Conservation (phyloP, 768 basidiomycete genomes). For the Daedaleopsis sinensis region DNA sequence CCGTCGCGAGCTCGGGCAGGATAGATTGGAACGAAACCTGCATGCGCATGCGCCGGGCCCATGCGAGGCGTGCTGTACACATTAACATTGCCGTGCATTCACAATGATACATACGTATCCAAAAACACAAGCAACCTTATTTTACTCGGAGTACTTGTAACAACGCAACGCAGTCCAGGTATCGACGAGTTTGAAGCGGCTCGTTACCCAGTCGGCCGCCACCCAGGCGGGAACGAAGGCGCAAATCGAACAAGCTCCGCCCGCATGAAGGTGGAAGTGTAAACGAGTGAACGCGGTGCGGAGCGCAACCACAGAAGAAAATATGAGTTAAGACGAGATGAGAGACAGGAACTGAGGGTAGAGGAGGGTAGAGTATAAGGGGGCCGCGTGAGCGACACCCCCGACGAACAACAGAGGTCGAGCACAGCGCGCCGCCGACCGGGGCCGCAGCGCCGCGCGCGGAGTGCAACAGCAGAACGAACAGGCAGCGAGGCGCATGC, state of each 20-base stretch:
- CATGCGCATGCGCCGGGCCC: too few species aligned
- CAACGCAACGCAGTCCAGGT: conserved; percentile 7
- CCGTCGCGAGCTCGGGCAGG: too few species aligned
- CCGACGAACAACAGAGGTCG: not conserved
- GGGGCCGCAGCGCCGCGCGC: not conserved
- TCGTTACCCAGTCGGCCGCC: conserved; percentile 16
- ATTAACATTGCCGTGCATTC: too few species aligned
- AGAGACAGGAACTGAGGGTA: not conserved
- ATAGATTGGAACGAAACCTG: too few species aligned
- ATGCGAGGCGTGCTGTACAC: too few species aligned
- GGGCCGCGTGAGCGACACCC: not conserved
- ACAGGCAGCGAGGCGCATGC: conserved; percentile 20
- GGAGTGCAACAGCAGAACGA: conserved; percentile 5
- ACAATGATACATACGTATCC: not conserved
- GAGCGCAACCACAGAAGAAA: conserved; percentile 1
- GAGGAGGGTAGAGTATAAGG: not conserved
- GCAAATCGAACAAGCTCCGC: conserved; percentile 11
- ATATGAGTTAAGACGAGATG: not conserved
- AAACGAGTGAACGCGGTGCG: conserved; percentile 17
- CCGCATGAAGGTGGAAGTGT: conserved; percentile 8
- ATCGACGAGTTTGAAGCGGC: conserved; percentile 24
- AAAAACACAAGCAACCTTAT: not conserved
- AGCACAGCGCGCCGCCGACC: not conserved
- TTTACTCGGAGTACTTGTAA: not conserved
- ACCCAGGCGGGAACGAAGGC: not conserved